phyloP scores from a whole-genome alignment of 768 basidiomycete species.

The Cystofilobasidium macerans region DNA sequence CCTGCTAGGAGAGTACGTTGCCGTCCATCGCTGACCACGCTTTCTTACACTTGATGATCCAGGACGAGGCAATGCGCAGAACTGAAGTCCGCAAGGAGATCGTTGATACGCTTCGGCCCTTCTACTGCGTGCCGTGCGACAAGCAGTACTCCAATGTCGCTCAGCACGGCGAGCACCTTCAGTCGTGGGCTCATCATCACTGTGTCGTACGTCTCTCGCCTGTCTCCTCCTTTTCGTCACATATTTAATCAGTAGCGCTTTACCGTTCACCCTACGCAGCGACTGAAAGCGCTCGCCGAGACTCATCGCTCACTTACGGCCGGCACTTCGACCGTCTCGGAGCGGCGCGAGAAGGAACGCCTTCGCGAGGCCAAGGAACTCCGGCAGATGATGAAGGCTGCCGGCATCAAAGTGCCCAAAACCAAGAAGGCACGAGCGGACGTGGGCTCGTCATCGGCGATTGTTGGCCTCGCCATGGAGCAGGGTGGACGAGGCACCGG shows the following conservation, averaged over 20 bases:
- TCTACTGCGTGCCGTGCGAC: slow-evolving; percentile 21
- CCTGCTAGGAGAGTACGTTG: background rate
- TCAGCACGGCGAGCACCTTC: slow-evolving; percentile 15
- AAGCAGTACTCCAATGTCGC: slow-evolving; percentile 22
- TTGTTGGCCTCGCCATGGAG: background rate
- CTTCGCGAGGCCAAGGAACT: slow-evolving; percentile 22
- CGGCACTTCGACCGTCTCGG: background rate
- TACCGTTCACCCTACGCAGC: background rate
- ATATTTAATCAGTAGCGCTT: no score
- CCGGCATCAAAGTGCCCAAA: slow-evolving; percentile 10
- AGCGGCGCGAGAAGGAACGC: slow-evolving; percentile 22
- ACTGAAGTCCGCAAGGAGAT: slow-evolving; percentile 16
- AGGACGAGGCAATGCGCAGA: slow-evolving; percentile 13
- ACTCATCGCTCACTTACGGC: slow-evolving; percentile 14
- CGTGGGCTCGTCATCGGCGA: no score
- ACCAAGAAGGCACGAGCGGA: background rate
- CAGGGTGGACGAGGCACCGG: background rate
- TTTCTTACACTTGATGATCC: background rate
- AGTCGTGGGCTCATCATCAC: slow-evolving; percentile 22
- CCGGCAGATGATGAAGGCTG: slow-evolving; percentile 12
- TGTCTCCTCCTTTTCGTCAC: no score
- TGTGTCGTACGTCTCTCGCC: slow-evolving; percentile 20
- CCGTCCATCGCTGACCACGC: background rate
- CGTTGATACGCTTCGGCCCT: slow-evolving; percentile 2
- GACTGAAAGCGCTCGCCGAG: slow-evolving; percentile 19